A percentile compares a stretch with the other conserved stretches of the same genome.
Conservation (phyloP, 495 filamentous ascomycete genomes). For the Parmelia sp. region DNA sequence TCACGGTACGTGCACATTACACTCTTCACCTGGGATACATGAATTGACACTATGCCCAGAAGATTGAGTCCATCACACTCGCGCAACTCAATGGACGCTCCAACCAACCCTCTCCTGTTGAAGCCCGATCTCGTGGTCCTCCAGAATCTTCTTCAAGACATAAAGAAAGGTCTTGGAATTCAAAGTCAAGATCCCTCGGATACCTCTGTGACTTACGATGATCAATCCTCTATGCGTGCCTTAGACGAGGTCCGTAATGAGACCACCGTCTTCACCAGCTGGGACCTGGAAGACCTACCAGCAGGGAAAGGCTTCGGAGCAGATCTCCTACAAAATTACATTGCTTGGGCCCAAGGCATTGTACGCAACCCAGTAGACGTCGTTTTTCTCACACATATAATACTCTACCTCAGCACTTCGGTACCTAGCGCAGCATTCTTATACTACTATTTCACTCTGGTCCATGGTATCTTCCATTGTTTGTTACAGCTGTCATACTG, state of each 20-base stretch:
- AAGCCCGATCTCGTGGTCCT: constrained; percentile 45
- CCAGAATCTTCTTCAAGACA: constrained; percentile 39
- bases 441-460: constrained; percentile 57
- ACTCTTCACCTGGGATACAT: background rate
- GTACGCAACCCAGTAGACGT: constrained; percentile 61
- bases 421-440: constrained; percentile 60
- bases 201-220: constrained; percentile 29
- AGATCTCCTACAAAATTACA: constrained; percentile 41
- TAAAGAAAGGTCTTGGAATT: constrained; percentile 25
- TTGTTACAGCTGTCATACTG: constrained; percentile 56
- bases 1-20: background rate
- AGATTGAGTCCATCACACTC: background rate
- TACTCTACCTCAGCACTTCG: constrained; percentile 62
- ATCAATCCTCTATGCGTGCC: constrained; percentile 45
- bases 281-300: constrained; percentile 44
- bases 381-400: constrained; percentile 68
- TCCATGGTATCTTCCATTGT: constrained; percentile 58
- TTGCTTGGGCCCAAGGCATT: constrained; percentile 45
- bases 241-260: constrained; percentile 15
- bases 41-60: background rate
- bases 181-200: constrained; percentile 17
- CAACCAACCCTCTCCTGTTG: constrained; percentile 44
- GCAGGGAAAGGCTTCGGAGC: constrained; percentile 9
- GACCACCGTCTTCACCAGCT: constrained; percentile 35
- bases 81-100: background rate